A percentile compares a stretch with the other conserved stretches of the same genome.
phyloP scores from a whole-genome alignment of 1,139 yeast species.

The Meyerozyma elateridarum region DNA sequence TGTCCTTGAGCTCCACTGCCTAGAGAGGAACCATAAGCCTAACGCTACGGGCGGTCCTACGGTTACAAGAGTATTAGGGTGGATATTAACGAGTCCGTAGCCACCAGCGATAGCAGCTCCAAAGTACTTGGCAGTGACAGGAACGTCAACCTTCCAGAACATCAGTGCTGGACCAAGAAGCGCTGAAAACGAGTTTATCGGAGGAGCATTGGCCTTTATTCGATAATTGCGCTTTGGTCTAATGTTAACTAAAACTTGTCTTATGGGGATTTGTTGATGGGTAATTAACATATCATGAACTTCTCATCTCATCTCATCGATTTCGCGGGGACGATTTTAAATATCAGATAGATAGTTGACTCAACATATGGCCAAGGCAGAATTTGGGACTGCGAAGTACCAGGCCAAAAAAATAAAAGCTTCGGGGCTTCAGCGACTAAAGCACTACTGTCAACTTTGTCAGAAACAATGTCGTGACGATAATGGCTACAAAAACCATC shows the following conservation, averaged over 20 bases:
- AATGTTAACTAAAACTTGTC: not conserved
- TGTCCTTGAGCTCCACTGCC: not conserved
- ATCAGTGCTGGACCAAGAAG: conserved; percentile 6
- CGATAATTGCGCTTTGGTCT: not conserved
- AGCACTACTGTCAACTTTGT: conserved; percentile 89
- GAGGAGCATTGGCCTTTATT: conserved; percentile 1
- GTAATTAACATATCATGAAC: not conserved
- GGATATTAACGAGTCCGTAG: conserved; percentile 9
- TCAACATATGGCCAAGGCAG: conserved; percentile 41
- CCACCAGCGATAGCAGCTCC: conserved; percentile 10
- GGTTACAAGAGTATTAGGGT: conserved; percentile 12
- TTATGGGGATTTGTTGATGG: conserved; percentile 1
- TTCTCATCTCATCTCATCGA: conserved; percentile 1
- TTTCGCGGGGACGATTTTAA: conserved; percentile 3
- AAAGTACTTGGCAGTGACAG: conserved; percentile 10
- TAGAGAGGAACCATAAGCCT: conserved; percentile 8
- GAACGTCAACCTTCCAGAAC: conserved; percentile 10
- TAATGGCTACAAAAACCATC: conserved; percentile 89
- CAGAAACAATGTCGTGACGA: conserved; percentile 92
- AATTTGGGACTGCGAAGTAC: conserved; percentile 78
- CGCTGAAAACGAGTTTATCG: not conserved
- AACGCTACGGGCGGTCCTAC: conserved; percentile 12
- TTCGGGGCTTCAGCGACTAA: conserved; percentile 77
- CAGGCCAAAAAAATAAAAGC: conserved; percentile 75
- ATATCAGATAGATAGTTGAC: not conserved